Evolutionary conservation across 345 rosid genomes (phyloP).

Genomic region (Euphorbia peplus): DNA sequence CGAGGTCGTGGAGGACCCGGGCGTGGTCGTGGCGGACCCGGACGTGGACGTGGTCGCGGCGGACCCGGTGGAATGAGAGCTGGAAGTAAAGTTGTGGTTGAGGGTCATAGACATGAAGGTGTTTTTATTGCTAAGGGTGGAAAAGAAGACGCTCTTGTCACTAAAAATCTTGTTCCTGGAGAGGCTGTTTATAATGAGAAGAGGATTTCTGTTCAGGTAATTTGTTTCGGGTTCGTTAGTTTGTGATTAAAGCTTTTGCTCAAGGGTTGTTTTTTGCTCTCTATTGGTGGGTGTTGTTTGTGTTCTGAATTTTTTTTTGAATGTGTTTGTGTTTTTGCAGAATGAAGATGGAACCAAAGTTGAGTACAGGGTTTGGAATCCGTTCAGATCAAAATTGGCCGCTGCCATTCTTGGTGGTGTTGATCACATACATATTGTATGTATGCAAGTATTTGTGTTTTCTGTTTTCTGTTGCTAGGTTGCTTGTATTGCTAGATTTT

Average conservation of each 20-base stretch:
- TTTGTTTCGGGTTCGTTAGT: neutral
- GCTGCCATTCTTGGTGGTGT: slow-evolving; percentile 99
- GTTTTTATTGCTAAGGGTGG: slow-evolving; percentile 92
- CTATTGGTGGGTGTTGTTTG: neutral
- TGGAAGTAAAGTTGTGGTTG: slow-evolving; percentile 76
- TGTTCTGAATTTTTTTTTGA: neutral
- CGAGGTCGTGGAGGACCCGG: slow-evolving; percentile 48
- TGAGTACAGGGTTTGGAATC: slow-evolving; percentile 97
- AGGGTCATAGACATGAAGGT: slow-evolving; percentile 87
- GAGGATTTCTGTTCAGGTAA: slow-evolving; percentile 81
- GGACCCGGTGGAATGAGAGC: slow-evolving; percentile 84
- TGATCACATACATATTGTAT: slow-evolving; percentile 92
- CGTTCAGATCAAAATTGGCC: slow-evolving; percentile 93
- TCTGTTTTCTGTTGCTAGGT: neutral
- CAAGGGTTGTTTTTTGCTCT: neutral
- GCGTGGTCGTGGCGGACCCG: slow-evolving; percentile 50
- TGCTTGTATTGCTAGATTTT: neutral
- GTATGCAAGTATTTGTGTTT: slow-evolving; percentile 45
- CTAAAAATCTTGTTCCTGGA: slow-evolving; percentile 86
- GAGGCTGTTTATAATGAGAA: slow-evolving; percentile 96
- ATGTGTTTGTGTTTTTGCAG: slow-evolving; percentile 21
- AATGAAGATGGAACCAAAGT: slow-evolving; percentile 90
- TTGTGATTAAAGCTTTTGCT: neutral
- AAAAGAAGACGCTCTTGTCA: slow-evolving; percentile 88
- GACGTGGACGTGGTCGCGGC: slow-evolving; percentile 44